Evolutionary conservation across 169 alveolate species (phyloP).

Genomic region (Babesia gibsoni): DNA sequence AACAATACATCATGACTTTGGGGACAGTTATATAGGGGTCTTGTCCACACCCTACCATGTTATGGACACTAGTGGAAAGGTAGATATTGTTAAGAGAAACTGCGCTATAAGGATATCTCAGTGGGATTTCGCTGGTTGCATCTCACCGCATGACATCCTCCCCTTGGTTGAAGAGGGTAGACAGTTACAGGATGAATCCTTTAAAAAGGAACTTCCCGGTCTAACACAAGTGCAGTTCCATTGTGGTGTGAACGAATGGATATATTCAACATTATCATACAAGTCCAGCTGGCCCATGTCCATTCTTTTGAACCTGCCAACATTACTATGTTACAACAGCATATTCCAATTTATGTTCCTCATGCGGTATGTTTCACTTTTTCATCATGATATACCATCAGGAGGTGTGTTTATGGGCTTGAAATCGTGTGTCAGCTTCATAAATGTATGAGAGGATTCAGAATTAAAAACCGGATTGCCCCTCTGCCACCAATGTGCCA

Average conservation of each 20-base stretch:
- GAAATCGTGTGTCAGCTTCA: constrained; percentile 28
- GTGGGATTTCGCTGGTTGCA: constrained; percentile 20
- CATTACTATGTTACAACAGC: constrained; percentile 33
- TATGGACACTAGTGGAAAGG: not conserved
- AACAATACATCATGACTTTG: constrained; percentile 16
- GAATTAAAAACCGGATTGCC: not conserved
- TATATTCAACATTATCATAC: not conserved
- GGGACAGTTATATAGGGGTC: constrained; percentile 18
- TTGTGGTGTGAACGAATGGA: constrained; percentile 28
- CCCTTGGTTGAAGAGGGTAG: not conserved
- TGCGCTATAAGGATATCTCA: constrained; percentile 11
- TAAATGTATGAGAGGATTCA: constrained; percentile 13
- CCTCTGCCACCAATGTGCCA: constrained; percentile 3
- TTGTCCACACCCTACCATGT: not conserved
- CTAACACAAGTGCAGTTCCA: not conserved
- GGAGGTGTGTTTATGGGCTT: constrained; percentile 44
- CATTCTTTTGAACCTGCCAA: constrained; percentile 4
- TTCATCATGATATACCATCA: not conserved
- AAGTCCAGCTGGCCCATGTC: constrained; percentile 31
- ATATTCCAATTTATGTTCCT: constrained; percentile 36
- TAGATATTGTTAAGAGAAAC: not conserved
- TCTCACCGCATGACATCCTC: not conserved
- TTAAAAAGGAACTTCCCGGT: constrained; percentile 4
- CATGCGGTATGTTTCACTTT: constrained; percentile 21
- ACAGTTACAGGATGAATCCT: not conserved